These are phyloP conservation scores for Colletotrichum endophyticum DNA, from an alignment of 2,329 filamentous ascomycete species.

Conservation along the genomic window DNA sequence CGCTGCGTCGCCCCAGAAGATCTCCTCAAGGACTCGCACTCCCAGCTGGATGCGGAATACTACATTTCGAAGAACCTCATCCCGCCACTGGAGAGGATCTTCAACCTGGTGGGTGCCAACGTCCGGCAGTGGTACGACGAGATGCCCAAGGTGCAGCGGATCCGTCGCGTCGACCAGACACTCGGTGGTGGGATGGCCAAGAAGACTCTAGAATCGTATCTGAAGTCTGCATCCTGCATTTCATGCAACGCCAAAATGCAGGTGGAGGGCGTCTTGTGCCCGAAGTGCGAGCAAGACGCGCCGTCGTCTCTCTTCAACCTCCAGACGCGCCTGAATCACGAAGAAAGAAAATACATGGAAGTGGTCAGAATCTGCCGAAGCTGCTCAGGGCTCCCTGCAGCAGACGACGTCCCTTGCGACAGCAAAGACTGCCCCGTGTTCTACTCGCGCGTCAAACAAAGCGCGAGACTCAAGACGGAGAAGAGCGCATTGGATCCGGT, in stretches of 20 bases:
- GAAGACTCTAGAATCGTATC: constrained; percentile 88
- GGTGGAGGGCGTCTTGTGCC: constrained; percentile 55
- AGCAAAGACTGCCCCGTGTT: constrained; percentile 94
- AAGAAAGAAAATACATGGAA: constrained; percentile 68
- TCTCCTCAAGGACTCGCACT: constrained; percentile 76
- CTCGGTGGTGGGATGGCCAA: constrained; percentile 31
- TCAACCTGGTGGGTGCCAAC: constrained; percentile 93
- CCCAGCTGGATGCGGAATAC: constrained; percentile 90
- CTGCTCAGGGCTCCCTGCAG: constrained; percentile 75
- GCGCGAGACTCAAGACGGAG: constrained; percentile 48
- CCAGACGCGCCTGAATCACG: constrained; percentile 62
- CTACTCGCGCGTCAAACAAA: constrained; percentile 75
- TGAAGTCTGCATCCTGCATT: constrained; percentile 80
- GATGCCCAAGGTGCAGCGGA: constrained; percentile 88
- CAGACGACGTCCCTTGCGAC: constrained; percentile 84
- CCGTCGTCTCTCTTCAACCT: constrained; percentile 69
- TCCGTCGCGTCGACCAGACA: constrained; percentile 63
- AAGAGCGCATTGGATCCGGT: constrained; percentile 35
- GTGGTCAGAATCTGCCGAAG: constrained; percentile 77
- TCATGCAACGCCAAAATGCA: constrained; percentile 69
- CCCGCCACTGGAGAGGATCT: constrained; percentile 92
- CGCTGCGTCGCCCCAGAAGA: constrained; percentile 89
- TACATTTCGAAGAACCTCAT: constrained; percentile 97
- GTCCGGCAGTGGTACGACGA: constrained; percentile 93
- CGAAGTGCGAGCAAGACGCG: constrained; percentile 56